These are phyloP conservation scores for Fusarium staphyleae DNA, from an alignment of 2,329 filamentous ascomycete genomes.

Conservation along the genomic window DNA sequence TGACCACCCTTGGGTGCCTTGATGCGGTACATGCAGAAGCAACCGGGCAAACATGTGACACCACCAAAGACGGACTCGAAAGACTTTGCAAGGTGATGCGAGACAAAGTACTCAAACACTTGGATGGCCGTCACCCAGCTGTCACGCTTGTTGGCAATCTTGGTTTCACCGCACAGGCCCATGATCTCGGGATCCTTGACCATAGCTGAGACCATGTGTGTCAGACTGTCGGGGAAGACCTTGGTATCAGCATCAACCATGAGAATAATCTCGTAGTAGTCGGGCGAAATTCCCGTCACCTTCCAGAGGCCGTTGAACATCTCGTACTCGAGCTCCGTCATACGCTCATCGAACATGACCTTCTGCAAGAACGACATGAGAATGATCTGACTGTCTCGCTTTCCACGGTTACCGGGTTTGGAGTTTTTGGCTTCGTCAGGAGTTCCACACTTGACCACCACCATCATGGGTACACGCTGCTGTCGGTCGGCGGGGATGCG, in stretches of 20 bases:
- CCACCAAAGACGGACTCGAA: conserved; percentile 99
- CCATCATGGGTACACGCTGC: conserved; percentile 97
- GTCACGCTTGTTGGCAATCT: conserved; percentile 97
- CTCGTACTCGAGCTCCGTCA: conserved; percentile 98
- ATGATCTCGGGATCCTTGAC: conserved; percentile 99
- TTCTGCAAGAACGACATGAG: conserved; percentile 99
- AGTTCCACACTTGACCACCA: conserved; percentile 94
- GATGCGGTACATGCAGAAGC: conserved; percentile 99
- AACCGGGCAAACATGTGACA: conserved; percentile 97
- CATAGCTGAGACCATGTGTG: conserved; percentile 99
- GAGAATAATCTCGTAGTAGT: conserved; percentile 97
- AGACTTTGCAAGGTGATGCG: conserved; percentile 93
- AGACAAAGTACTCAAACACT: conserved; percentile 99
- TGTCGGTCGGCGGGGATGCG: conserved; percentile 84
- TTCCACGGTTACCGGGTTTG: conserved; percentile 97
- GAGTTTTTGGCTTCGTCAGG: conserved; percentile 80
- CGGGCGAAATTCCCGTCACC: conserved; percentile 95
- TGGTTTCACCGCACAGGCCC: conserved; percentile 98
- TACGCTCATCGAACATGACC: conserved; percentile 99
- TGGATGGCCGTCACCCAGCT: conserved; percentile 98
- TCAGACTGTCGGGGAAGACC: conserved; percentile 96
- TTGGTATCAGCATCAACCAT: conserved; percentile 99
- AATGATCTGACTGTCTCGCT: conserved; percentile 98
- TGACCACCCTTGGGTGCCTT: conserved; percentile 98
- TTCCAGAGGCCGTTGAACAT: conserved; percentile 99